Percentiles rank a stretch among this genome's conserved stretches.
phyloP scores from a whole-genome alignment of 345 rosid genomes.

The Salix viminalis region DNA sequence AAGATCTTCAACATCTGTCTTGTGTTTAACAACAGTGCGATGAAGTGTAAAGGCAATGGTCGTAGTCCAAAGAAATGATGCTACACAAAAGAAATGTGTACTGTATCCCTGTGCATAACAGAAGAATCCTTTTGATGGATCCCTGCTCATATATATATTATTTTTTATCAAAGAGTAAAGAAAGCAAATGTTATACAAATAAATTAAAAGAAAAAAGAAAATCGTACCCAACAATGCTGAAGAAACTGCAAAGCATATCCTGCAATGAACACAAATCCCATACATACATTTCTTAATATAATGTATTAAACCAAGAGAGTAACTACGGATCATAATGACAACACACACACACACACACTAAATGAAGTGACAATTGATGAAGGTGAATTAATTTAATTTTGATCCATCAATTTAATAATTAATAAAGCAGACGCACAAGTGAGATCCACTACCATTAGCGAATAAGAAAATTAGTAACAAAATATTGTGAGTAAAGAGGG shows the following conservation, averaged over 20 bases:
- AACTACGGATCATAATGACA: no score
- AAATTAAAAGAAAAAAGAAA: neutral
- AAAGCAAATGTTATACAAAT: neutral
- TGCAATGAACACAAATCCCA: constrained; percentile 27
- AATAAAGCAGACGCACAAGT: no score
- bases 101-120: constrained; percentile 82
- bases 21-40: constrained; percentile 86
- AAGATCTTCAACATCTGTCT: constrained; percentile 91
- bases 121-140: constrained; percentile 82
- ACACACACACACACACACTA: no score
- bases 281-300: neutral
- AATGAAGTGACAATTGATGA: neutral
- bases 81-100: constrained; percentile 87
- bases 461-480: no score
- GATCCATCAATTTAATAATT: no score
- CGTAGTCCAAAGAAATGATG: constrained; percentile 97
- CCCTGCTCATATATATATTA: constrained; percentile 36
- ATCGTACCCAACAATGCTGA: constrained; percentile 78
- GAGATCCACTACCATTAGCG: no score
- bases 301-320: neutral
- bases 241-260: constrained; percentile 99
- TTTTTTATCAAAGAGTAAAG: neutral
- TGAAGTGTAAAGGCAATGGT: constrained; percentile 94
- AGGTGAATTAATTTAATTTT: neutral
- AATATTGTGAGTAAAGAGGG: neutral